Percentiles rank a stretch among this genome's conserved stretches.
Conservation (phyloP, 495 filamentous ascomycete species). For the Podospora pseudoanserina region DNA sequence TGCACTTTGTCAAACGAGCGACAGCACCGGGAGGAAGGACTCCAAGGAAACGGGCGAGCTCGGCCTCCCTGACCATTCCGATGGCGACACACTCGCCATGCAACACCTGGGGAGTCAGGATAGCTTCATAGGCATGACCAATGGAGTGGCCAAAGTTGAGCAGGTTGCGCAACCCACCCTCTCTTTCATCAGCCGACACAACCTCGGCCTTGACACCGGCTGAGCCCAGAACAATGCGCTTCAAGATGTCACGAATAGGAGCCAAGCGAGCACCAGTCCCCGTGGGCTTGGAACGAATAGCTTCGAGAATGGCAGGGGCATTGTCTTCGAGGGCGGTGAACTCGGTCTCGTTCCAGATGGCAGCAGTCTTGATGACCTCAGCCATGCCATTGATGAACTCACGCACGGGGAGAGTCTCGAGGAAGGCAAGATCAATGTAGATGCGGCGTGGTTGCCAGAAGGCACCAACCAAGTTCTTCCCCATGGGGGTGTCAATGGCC, state of each 20-base stretch:
- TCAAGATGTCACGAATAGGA: slow-evolving; percentile 70
- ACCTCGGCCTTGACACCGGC: slow-evolving; percentile 89
- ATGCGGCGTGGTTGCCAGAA: slow-evolving; percentile 95
- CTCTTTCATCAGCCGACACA: slow-evolving; percentile 87
- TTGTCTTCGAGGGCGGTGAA: slow-evolving; percentile 82
- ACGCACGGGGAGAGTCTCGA: slow-evolving; percentile 83
- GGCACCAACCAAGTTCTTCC: slow-evolving; percentile 93
- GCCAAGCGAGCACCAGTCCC: slow-evolving; percentile 54
- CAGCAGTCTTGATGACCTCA: slow-evolving; percentile 96
- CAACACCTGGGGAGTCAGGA: slow-evolving; percentile 89
- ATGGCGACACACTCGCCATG: slow-evolving; percentile 96
- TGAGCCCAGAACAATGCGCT: slow-evolving; percentile 82
- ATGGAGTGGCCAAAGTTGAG: slow-evolving; percentile 98
- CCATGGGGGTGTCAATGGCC: slow-evolving; percentile 92
- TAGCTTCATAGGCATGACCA: slow-evolving; percentile 93
- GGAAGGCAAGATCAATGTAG: slow-evolving; percentile 89
- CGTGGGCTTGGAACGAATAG: slow-evolving; percentile 58
- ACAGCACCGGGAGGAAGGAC: slow-evolving; percentile 84
- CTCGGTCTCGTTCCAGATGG: slow-evolving; percentile 87
- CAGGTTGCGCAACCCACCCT: slow-evolving; percentile 90
- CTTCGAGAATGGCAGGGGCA: slow-evolving; percentile 67
- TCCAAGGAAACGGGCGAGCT: slow-evolving; percentile 85
- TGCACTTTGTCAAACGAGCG: slow-evolving; percentile 82
- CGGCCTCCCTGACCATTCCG: slow-evolving; percentile 97
- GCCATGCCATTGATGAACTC: slow-evolving; percentile 99